These are phyloP conservation scores for Kodamaea neixiangensis DNA, from an alignment of 805 yeast genomes.

Conservation along the genomic window DNA sequence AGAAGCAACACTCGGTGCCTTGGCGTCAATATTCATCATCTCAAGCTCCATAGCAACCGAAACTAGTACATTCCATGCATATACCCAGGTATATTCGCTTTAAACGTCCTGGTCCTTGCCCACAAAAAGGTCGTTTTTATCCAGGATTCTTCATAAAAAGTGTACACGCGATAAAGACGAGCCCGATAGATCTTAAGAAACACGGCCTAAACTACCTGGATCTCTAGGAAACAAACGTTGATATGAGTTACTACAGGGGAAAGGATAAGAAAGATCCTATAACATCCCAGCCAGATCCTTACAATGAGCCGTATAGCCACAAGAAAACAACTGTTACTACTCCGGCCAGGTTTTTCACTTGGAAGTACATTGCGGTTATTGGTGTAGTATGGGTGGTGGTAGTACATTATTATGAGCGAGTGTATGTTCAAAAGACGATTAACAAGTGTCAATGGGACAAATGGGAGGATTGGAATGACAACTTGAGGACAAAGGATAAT, in stretches of 20 bases:
- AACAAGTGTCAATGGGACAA: slow-evolving; percentile 52
- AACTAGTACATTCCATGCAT: background rate
- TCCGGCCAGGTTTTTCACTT: slow-evolving; percentile 3
- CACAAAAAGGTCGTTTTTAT: background rate
- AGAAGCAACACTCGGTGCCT: background rate
- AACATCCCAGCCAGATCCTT: background rate
- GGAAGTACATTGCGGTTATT: slow-evolving; percentile 14
- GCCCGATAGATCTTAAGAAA: background rate
- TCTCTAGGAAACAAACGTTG: background rate
- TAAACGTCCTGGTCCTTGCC: background rate
- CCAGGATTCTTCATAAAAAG: background rate
- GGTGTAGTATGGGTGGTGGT: slow-evolving; percentile 27
- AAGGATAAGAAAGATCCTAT: slow-evolving; percentile 15
- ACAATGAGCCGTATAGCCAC: background rate
- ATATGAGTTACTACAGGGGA: slow-evolving; percentile 23
- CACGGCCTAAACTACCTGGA: background rate
- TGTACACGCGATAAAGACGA: background rate
- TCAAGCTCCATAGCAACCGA: background rate
- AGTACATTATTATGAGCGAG: slow-evolving; percentile 35
- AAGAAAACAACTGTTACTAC: background rate
- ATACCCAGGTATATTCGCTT: background rate
- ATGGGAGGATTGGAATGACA: slow-evolving; percentile 61
- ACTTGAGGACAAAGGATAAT: slow-evolving; percentile 13
- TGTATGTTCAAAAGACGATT: slow-evolving; percentile 25
- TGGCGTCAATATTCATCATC: background rate